These are phyloP conservation scores for Trichoderma hamatum DNA, from an alignment of 2,329 filamentous ascomycete genomes.

Conservation along the genomic window DNA sequence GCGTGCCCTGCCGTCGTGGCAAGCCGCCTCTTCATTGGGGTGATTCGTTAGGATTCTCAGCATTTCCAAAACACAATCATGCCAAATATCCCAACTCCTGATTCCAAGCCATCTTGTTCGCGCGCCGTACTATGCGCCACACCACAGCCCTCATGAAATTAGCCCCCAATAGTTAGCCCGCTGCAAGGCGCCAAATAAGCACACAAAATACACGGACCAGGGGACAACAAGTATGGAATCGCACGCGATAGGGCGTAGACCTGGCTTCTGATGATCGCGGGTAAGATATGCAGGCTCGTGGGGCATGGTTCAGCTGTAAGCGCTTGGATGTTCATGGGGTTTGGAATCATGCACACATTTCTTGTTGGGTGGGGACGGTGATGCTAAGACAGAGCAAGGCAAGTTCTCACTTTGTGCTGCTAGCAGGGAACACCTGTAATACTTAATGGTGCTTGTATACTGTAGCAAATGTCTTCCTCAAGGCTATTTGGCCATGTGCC, in stretches of 20 bases:
- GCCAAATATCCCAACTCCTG: slow-evolving; percentile 15
- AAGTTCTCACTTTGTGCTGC: background rate
- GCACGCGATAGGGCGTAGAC: slow-evolving; percentile 8
- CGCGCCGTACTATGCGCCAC: background rate
- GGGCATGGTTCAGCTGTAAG: slow-evolving; percentile 22
- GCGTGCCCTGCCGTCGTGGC: background rate
- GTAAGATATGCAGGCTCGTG: slow-evolving; percentile 20
- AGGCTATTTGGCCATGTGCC: background rate
- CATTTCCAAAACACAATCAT: background rate
- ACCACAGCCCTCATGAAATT: background rate
- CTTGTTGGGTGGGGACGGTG: background rate
- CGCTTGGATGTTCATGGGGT: slow-evolving; percentile 18
- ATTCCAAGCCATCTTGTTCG: slow-evolving; percentile 13
- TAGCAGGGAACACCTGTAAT: background rate
- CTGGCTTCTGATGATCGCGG: slow-evolving; percentile 7
- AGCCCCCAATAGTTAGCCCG: background rate
- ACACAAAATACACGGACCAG: background rate
- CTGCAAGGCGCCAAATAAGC: slow-evolving; percentile 2
- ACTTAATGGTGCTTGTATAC: background rate
- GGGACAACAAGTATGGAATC: background rate
- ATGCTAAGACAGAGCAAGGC: background rate
- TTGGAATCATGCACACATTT: slow-evolving; percentile 22
- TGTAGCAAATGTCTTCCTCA: background rate
- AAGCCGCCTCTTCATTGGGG: background rate
- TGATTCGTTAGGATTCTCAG: background rate